Evolutionary conservation across 1,284 basidiomycete species (phyloP).

Genomic region (Austroboletus novae-zelandiae): DNA sequence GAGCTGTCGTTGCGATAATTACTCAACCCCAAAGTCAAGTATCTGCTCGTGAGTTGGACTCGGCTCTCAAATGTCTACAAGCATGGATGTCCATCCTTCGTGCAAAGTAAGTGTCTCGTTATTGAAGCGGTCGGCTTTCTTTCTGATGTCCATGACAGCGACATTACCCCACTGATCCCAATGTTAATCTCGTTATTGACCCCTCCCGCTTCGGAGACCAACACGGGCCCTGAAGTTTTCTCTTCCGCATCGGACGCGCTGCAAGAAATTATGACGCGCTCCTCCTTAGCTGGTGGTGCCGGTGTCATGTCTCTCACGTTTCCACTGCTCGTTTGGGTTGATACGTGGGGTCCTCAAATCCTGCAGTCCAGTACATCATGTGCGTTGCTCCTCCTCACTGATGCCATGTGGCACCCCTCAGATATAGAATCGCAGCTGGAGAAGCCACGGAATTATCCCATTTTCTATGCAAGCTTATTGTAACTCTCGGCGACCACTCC

Average conservation of each 20-base stretch:
- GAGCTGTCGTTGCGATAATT: slow-evolving; percentile 59
- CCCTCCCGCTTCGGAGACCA: slow-evolving; percentile 34
- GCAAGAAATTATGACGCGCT: slow-evolving; percentile 74
- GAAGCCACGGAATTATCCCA: slow-evolving; percentile 56
- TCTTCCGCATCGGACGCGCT: slow-evolving; percentile 67
- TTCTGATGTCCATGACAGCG: slow-evolving; percentile 34
- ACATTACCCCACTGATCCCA: slow-evolving; percentile 63
- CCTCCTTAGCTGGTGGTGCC: slow-evolving; percentile 68
- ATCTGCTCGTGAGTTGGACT: slow-evolving; percentile 47
- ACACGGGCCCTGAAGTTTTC: slow-evolving; percentile 52
- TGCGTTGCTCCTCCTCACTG: slow-evolving; percentile 23
- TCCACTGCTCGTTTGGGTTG: slow-evolving; percentile 76
- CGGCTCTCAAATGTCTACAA: slow-evolving; percentile 76
- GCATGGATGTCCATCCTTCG: slow-evolving; percentile 76
- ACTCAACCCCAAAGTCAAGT: slow-evolving; percentile 31
- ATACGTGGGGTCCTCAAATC: slow-evolving; percentile 51
- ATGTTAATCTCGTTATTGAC: slow-evolving; percentile 58
- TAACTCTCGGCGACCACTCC: slow-evolving; percentile 82
- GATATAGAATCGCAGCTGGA: slow-evolving; percentile 28
- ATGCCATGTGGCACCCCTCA: not conserved
- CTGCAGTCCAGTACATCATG: slow-evolving; percentile 47
- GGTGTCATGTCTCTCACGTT: slow-evolving; percentile 75
- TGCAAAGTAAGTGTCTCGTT: slow-evolving; percentile 51
- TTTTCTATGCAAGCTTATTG: slow-evolving; percentile 76
- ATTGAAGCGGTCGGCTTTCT: not conserved